These are phyloP conservation scores for Schizophyllum commune DNA, from an alignment of 1,284 basidiomycete genomes.

Conservation along the genomic window DNA sequence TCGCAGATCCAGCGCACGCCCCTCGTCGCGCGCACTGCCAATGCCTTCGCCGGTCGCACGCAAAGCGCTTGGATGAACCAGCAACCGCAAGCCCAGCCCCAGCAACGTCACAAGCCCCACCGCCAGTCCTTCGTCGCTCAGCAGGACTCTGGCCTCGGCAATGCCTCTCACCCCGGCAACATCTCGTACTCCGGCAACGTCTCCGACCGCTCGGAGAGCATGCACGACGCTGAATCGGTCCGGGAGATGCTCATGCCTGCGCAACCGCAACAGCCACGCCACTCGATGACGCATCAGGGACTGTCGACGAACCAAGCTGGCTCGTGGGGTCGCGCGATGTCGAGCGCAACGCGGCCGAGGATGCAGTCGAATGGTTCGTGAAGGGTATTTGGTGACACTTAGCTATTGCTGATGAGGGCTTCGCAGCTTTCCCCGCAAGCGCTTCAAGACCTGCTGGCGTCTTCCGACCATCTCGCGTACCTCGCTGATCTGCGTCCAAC, in stretches of 20 bases:
- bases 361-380: slow-evolving; percentile 6
- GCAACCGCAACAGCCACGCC: not conserved
- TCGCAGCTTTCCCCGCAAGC: slow-evolving; percentile 9
- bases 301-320: slow-evolving; percentile 15
- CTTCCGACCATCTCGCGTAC: slow-evolving; percentile 13
- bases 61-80: slow-evolving; percentile 11
- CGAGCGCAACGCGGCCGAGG: slow-evolving; percentile 8
- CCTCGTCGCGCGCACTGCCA: slow-evolving; percentile 42
- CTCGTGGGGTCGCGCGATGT: slow-evolving; percentile 2
- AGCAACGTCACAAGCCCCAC: slow-evolving; percentile 27
- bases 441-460: slow-evolving; percentile 3
- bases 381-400: not conserved
- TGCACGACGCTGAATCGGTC: slow-evolving; percentile 43
- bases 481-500: not conserved
- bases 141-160: slow-evolving; percentile 26
- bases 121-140: slow-evolving; percentile 37
- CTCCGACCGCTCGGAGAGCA: slow-evolving; percentile 55
- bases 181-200: slow-evolving; percentile 19
- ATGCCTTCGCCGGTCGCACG: slow-evolving; percentile 19
- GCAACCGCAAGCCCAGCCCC: slow-evolving; percentile 16
- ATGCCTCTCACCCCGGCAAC: no score
- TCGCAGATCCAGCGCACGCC: slow-evolving; percentile 68
- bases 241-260: slow-evolving; percentile 44
- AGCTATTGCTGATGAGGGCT: not conserved
- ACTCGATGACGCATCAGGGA: slow-evolving; percentile 19